Conservation (phyloP, 352 stramenopile genomes). For the Pythium angustatum region DNA sequence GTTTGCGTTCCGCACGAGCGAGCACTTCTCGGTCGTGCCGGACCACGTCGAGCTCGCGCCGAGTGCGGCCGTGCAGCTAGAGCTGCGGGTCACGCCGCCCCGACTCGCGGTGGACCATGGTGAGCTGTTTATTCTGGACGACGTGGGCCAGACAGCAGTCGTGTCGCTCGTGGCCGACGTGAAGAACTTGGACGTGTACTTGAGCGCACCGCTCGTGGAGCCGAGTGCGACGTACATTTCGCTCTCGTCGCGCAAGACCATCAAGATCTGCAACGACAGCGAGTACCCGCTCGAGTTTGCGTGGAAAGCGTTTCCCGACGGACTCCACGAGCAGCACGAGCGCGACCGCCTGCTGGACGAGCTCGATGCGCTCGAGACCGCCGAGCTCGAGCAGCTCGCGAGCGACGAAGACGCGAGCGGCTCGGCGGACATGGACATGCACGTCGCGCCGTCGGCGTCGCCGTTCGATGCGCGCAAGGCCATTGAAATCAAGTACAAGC, state of each 20-base stretch:
- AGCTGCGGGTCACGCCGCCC: conserved; percentile 57
- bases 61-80: conserved; percentile 74
- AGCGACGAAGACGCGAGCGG: conserved; percentile 34
- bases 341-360: conserved; percentile 80
- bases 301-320: conserved; percentile 90
- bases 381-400: conserved; percentile 70
- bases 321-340: conserved; percentile 78
- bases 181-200: conserved; percentile 89
- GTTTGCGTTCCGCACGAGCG: conserved; percentile 71
- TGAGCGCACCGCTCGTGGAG: conserved; percentile 85
- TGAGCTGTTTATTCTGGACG: conserved; percentile 83
- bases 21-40: conserved; percentile 67
- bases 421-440: neutral
- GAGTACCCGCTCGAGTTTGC: conserved; percentile 90
- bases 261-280: conserved; percentile 94
- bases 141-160: conserved; percentile 67
- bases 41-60: conserved; percentile 62
- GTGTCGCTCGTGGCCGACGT: conserved; percentile 76
- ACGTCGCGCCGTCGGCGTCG: conserved; percentile 18
- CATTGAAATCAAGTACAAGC: conserved; percentile 91
- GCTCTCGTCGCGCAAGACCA: conserved; percentile 83
- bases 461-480: conserved; percentile 63
- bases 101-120: conserved; percentile 49
- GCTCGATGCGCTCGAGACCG: conserved; percentile 77
- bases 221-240: conserved; percentile 91